Conservation (phyloP, 805 yeast species). For the Ogataea sp. region DNA sequence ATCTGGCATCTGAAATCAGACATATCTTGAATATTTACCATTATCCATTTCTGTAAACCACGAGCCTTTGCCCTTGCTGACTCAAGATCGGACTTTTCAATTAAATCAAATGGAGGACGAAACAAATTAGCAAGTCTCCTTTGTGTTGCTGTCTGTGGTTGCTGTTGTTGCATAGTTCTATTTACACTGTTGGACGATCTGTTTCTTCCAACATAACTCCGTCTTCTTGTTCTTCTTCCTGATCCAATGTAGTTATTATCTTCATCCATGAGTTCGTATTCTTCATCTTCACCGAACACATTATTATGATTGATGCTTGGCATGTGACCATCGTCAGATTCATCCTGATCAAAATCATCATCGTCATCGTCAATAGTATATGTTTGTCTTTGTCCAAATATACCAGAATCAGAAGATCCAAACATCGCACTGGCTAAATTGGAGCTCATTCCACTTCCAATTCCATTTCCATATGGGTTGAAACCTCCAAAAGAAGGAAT, state of each 20-base stretch:
- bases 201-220: slow-evolving; percentile 21
- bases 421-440: slow-evolving; percentile 26
- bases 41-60: slow-evolving; percentile 63
- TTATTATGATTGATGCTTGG: no score
- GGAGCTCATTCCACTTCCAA: no score
- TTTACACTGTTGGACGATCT: no score
- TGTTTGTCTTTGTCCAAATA: slow-evolving; percentile 51
- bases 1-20: slow-evolving; percentile 84
- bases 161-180: no score
- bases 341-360: slow-evolving; percentile 30
- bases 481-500: slow-evolving; percentile 7
- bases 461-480: no score
- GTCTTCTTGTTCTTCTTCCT: slow-evolving; percentile 22
- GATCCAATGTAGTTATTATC: slow-evolving; percentile 30
- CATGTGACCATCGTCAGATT: slow-evolving; percentile 25
- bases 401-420: slow-evolving; percentile 39
- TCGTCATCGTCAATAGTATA: slow-evolving; percentile 13
- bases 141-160: slow-evolving; percentile 34
- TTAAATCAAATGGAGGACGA: slow-evolving; percentile 90
- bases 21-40: slow-evolving; percentile 82
- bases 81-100: slow-evolving; percentile 60
- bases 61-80: slow-evolving; percentile 66
- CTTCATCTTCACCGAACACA: slow-evolving; percentile 15
- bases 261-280: slow-evolving; percentile 31
- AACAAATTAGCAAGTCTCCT: slow-evolving; percentile 73